Percentiles rank a stretch among this genome's conserved stretches.
phyloP scores from a whole-genome alignment of 2,329 filamentous ascomycete genomes.

The Claviceps sp. region DNA sequence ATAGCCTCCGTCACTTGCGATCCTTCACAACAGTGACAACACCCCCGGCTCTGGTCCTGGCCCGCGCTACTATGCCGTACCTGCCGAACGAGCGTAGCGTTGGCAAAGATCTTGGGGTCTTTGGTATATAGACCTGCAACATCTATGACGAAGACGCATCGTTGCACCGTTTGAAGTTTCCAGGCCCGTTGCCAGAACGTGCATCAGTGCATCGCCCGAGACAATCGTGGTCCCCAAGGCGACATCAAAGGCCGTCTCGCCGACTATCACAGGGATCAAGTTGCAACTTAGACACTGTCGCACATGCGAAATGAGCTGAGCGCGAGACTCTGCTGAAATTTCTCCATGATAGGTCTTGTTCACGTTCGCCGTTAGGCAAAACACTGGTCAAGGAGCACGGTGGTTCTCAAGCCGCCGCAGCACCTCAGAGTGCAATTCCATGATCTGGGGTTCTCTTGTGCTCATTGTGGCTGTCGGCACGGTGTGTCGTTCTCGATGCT shows the following conservation, averaged over 20 bases:
- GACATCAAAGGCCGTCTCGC: constrained; percentile 2
- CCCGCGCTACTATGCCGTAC: neutral
- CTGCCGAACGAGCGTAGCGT: neutral
- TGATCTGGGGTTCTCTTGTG: neutral
- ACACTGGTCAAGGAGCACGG: neutral
- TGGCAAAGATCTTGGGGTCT: neutral
- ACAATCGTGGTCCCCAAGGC: constrained; percentile 1
- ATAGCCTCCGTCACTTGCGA: constrained; percentile 1
- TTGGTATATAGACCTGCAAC: constrained; percentile 1
- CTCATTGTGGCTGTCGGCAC: neutral
- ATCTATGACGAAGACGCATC: constrained; percentile 4
- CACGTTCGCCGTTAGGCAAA: constrained; percentile 1
- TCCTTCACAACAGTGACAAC: neutral
- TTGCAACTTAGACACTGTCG: neutral
- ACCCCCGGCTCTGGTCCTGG: no score
- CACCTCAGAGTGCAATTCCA: neutral
- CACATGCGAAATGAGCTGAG: neutral
- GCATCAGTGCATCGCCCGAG: constrained; percentile 5
- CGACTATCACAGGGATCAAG: constrained; percentile 2
- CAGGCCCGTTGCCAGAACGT: neutral
- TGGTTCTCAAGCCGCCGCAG: neutral
- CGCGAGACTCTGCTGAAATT: neutral
- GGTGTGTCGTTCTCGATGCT: neutral
- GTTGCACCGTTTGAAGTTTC: neutral
- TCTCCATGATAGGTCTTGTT: neutral